phyloP scores from a whole-genome alignment of 805 yeast species.

The Lachancea fermentati region DNA sequence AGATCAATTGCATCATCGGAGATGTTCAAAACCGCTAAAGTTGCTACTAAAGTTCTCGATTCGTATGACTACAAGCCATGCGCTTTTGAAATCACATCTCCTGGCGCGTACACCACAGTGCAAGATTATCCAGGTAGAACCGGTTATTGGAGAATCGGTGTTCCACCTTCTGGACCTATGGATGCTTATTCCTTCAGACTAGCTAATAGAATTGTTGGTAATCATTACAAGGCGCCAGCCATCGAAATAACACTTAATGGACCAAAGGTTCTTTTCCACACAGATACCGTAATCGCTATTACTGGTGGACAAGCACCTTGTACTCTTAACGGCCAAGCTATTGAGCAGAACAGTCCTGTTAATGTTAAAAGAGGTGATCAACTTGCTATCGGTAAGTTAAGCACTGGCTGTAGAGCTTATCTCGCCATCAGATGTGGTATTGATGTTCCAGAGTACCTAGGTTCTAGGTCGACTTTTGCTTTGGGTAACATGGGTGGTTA shows the following conservation, averaged over 20 bases:
- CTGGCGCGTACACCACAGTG: slow-evolving; percentile 94
- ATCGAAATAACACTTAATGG: slow-evolving; percentile 85
- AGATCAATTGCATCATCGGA: slow-evolving; percentile 76
- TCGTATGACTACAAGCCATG: slow-evolving; percentile 70
- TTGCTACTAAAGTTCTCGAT: slow-evolving; percentile 85
- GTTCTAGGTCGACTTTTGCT: slow-evolving; percentile 95
- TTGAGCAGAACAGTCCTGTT: slow-evolving; percentile 69
- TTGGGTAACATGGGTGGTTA: slow-evolving; percentile 89
- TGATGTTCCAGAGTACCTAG: slow-evolving; percentile 89
- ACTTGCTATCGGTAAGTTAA: slow-evolving; percentile 73
- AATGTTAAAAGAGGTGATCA: slow-evolving; percentile 67
- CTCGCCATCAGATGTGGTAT: slow-evolving; percentile 88
- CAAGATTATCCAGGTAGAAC: slow-evolving; percentile 94
- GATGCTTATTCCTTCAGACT: slow-evolving; percentile 84
- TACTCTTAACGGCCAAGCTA: slow-evolving; percentile 53
- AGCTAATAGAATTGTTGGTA: slow-evolving; percentile 90
- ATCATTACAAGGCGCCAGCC: slow-evolving; percentile 76
- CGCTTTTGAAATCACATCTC: slow-evolving; percentile 78
- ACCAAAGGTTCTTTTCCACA: slow-evolving; percentile 81
- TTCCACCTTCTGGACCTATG: slow-evolving; percentile 99
- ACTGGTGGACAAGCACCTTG: slow-evolving; percentile 82
- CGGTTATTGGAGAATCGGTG: slow-evolving; percentile 68
- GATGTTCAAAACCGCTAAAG: slow-evolving; percentile 78
- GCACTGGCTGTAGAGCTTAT: slow-evolving; percentile 83
- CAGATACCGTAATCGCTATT: slow-evolving; percentile 67